Evolutionary conservation across 164 flowering plant species (phyloP), one percentile per base, ranked within the genome.

Genomic region (Sextonia rubra): DNA sequence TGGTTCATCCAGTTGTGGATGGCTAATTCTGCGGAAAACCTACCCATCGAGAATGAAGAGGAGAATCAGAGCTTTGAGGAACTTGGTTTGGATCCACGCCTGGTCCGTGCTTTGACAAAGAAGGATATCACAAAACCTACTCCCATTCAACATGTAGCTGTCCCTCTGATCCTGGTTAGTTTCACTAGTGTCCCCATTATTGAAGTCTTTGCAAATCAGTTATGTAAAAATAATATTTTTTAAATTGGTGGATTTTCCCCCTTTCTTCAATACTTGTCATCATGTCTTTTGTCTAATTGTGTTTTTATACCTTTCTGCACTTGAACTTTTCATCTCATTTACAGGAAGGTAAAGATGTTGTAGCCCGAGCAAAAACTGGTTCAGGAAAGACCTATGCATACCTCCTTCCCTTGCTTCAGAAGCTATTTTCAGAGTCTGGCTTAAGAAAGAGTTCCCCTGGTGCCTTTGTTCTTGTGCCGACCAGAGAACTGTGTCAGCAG

Each of bases 331-430:
- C 26, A 4, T 56, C 3, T 0, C 8, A 69, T 70, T 4, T 60
- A 14, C 37, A 95, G 99, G 88, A 90, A 87, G 99, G 99, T 4
- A 88, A 93, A 75, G 98, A 95, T 77, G 94, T 95, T 67, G 96
- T 96, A 47, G 97, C 97, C 3, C 80, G 90, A 44, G 98, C 98
- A 2, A 90, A 90, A 78, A 96, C 99, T 5, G 99, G 99, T 64
- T 93, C 99, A 1, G 99, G 99, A 20, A 96, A 96, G 80, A 96
- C 99, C 14, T 90, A 86, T 29, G 97, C 99, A 1, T 96, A 93
- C 70, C 87, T 96, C 11, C 91, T 96, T 27, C 99, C 99, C 1
- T 72, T 93, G 83, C 88, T 96, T 18, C 99, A 96, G 77, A 96
- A 90, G 83, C 85, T 93, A 23, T 86, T 91, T 58, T 71, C 86